Evolutionary conservation across 2,329 filamentous ascomycete genomes (phyloP).

Genomic region (Aspergillus glaucus): DNA sequence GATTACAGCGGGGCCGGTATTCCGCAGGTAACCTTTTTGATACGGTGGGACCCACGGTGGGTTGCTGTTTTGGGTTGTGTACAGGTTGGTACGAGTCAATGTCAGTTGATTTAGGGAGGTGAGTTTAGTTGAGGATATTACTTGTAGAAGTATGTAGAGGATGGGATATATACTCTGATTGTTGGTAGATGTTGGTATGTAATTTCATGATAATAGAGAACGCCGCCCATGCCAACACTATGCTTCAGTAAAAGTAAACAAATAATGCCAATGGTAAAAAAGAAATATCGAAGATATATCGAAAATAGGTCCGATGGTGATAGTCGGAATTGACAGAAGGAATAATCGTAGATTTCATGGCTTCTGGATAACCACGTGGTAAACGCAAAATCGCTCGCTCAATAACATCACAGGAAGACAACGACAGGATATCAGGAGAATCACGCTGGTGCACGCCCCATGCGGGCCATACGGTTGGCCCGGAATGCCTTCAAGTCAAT

Average conservation of each 20-base stretch:
- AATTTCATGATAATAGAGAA: neutral
- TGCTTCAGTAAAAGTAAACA: neutral
- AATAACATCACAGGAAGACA: neutral
- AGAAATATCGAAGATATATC: neutral
- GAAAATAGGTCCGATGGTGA: neutral
- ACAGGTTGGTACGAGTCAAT: neutral
- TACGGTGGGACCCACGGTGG: too few species aligned
- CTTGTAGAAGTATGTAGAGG: neutral
- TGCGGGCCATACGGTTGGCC: conserved; percentile 7
- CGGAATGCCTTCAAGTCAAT: conserved; percentile 16
- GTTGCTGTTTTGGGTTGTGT: neutral
- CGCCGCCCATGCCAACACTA: neutral
- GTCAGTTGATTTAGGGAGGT: neutral
- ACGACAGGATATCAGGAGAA: neutral
- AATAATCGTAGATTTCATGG: too few species aligned
- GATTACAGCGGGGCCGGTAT: neutral
- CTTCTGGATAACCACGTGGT: too few species aligned
- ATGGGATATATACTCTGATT: neutral
- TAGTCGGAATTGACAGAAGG: neutral
- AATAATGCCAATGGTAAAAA: neutral
- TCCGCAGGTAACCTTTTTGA: neutral
- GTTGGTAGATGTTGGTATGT: neutral
- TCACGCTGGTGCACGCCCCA: neutral
- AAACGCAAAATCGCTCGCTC: neutral
- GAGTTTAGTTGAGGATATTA: neutral